Evolutionary conservation across 2,329 filamentous ascomycete species (phyloP), one percentile per base, ranked within the genome.

Genomic region (Chaetoscypha palmicola): DNA sequence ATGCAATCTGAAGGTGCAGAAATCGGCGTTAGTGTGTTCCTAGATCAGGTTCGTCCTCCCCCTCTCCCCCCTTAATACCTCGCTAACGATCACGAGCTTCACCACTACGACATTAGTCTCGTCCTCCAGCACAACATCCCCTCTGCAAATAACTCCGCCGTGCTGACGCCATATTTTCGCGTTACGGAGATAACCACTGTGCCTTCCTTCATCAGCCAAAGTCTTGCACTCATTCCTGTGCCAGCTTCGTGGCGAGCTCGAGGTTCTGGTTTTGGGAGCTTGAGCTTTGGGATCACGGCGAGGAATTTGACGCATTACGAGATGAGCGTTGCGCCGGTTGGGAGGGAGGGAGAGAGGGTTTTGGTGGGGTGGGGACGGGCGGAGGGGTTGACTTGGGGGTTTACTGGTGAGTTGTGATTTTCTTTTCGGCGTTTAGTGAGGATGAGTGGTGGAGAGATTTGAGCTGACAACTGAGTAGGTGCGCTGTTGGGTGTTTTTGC

Each of bases 11-110:
- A 56, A 0, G 66, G 67, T 1, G 68, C 74, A 46, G 74, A 79
- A 55, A 70, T 72, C 1, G 75, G 75, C 1, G 61, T 77, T 3
- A 70, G 69, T 0, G 63, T 69, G 0, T 78, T 78, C 54, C 60
- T 78, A 24, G 75, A 53, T 24, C 50, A 53, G 38, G 50, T 50
- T 38, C 26, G 40, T 20, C 3, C n/a, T 19, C 32, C 20, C 2
- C n/a, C 34, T 8, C 23, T 32, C 20, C 12, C 38, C 2, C 17
- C n/a, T 12, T 23, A 16, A 7, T 11, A 16, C 22, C 32, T 17
- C 9, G 17, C 30, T 23, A 16, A 23, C 17, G 2, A 8, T 17
- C 8, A 26, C 10, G n/a, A 77, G 43, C 58, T 62, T 2, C 65
- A 64, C 2, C 66, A 73, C 36, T 59, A 74, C 20, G 63, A 69